phyloP scores from a whole-genome alignment of 2,329 filamentous ascomycete genomes.

The Aureobasidium mangrovei region DNA sequence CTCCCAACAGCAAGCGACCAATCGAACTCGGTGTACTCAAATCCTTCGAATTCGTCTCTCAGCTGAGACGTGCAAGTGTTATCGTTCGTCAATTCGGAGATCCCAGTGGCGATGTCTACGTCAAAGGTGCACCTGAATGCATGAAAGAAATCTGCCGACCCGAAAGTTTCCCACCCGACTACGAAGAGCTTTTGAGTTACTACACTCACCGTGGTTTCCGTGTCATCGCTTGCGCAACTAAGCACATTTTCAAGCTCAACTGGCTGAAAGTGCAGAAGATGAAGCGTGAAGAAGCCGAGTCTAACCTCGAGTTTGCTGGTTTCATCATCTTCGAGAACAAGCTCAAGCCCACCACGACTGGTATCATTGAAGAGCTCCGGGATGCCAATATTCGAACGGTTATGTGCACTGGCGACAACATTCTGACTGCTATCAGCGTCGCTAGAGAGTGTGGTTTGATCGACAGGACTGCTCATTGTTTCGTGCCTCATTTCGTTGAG shows the following conservation, averaged over 20 bases:
- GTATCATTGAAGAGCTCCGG: constrained; percentile 71
- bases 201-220: constrained; percentile 96
- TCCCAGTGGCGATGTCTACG: constrained; percentile 76
- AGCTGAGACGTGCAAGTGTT: constrained; percentile 84
- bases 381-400: constrained; percentile 78
- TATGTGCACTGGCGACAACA: constrained; percentile 98
- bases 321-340: constrained; percentile 99
- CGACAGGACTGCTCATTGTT: constrained; percentile 74
- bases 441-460: constrained; percentile 82
- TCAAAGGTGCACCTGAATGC: constrained; percentile 93
- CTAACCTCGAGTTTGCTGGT: constrained; percentile 74
- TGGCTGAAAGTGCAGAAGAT: constrained; percentile 96
- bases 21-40: constrained; percentile 87
- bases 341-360: constrained; percentile 76
- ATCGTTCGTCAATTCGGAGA: constrained; percentile 82
- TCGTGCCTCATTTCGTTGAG: constrained; percentile 79
- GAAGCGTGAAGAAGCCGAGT: constrained; percentile 77
- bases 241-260: constrained; percentile 75
- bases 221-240: constrained; percentile 90
- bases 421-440: constrained; percentile 91
- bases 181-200: constrained; percentile 76
- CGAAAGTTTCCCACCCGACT: constrained; percentile 78
- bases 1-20: constrained; percentile 39
- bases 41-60: constrained; percentile 89
- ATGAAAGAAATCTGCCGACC: constrained; percentile 87